A percentile compares a stretch with the other conserved stretches of the same genome.
Conservation (phyloP, 2,329 filamentous ascomycete species). For the Aspergillus cejpii region DNA sequence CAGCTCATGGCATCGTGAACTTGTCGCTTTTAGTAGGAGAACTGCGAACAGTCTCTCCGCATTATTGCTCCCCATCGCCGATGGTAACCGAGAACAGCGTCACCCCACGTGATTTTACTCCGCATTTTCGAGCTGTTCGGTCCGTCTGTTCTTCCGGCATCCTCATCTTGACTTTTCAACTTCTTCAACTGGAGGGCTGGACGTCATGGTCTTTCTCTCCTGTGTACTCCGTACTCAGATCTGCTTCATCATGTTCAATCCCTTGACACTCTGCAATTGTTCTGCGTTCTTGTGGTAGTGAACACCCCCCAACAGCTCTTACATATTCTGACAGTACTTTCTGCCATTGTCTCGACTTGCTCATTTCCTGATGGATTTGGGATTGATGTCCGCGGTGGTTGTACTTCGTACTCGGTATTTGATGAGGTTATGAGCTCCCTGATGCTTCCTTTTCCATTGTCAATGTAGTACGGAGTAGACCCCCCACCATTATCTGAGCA, state of each 20-base stretch:
- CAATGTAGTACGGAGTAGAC: background rate
- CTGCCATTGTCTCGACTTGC: background rate
- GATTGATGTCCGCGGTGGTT: background rate
- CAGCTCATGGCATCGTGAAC: conserved; percentile 6
- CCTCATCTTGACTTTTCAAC: background rate
- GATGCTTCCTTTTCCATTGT: background rate
- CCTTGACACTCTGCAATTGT: background rate
- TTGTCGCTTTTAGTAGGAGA: background rate
- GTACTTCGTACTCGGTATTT: too few species aligned
- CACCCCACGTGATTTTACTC: conserved; percentile 21
- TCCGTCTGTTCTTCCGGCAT: conserved; percentile 5
- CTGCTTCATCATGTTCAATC: background rate
- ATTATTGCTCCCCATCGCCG: conserved; percentile 13
- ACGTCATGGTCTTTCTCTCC: too few species aligned
- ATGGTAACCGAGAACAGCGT: conserved; percentile 21
- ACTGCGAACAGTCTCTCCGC: conserved; percentile 10
- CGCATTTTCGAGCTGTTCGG: conserved; percentile 12
- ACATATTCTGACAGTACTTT: background rate
- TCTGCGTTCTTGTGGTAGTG: background rate
- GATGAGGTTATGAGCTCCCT: too few species aligned
- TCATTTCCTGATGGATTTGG: background rate
- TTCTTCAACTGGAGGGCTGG: too few species aligned
- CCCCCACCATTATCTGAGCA: background rate
- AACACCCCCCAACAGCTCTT: background rate
- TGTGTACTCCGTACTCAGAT: background rate